Conservation (phyloP, 129 eudicot genomes). For the Saposhnikovia divaricata region DNA sequence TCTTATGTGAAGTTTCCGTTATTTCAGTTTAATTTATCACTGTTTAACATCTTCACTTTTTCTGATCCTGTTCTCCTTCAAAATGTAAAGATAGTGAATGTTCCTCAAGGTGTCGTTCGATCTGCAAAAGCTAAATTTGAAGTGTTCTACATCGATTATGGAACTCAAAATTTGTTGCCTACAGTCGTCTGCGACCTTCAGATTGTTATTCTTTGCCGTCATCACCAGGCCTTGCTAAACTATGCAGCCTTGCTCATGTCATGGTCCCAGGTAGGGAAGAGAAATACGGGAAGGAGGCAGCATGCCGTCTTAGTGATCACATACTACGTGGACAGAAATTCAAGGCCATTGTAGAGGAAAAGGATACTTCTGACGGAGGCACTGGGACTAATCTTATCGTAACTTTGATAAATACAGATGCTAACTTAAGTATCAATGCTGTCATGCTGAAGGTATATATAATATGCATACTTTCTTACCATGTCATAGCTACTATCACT, state of each 20-base stretch:
- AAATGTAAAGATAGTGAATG: conserved; percentile 47
- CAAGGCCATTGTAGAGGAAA: neutral
- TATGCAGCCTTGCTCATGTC: conserved; percentile 77
- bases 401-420: neutral
- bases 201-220: conserved; percentile 54
- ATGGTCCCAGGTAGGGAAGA: conserved; percentile 70
- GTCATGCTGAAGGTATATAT: neutral
- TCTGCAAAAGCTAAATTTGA: conserved; percentile 65
- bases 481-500: neutral
- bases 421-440: neutral
- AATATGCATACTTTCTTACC: neutral
- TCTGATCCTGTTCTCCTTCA: neutral
- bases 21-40: neutral
- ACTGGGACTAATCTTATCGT: neutral
- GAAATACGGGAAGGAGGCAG: conserved; percentile 90
- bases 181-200: conserved; percentile 61
- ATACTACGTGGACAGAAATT: conserved; percentile 17
- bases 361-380: neutral
- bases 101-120: conserved; percentile 64
- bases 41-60: neutral
- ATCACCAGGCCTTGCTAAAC: conserved; percentile 73
- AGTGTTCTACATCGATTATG: conserved; percentile 85
- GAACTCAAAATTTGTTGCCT: conserved; percentile 64
- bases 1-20: neutral
- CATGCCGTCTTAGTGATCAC: conserved; percentile 48